Evolutionary conservation across 306 rosid species (phyloP).

Genomic region (Morella rubra): DNA sequence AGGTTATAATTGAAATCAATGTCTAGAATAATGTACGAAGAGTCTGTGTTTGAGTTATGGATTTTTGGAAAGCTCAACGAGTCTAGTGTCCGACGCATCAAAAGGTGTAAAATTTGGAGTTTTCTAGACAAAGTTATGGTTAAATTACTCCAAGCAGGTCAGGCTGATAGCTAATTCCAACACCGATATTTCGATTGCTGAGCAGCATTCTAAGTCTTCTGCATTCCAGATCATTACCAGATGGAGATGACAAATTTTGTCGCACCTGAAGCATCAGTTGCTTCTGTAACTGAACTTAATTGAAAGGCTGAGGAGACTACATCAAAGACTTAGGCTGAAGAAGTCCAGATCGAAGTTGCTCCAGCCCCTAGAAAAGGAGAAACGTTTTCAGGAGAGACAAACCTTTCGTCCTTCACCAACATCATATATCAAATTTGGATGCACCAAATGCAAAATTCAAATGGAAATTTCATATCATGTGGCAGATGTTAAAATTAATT

Average conservation of each 20-base stretch:
- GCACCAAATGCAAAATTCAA: background rate
- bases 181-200: constrained; percentile 42
- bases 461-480: constrained; percentile 1
- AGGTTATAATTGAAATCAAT: too few relatives aligned
- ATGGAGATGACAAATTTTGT: constrained; percentile 46
- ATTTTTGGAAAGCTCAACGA: too few relatives aligned
- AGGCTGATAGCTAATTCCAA: too few relatives aligned
- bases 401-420: background rate
- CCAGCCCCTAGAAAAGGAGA: constrained; percentile 54
- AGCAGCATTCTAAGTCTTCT: constrained; percentile 39
- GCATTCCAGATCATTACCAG: constrained; percentile 44
- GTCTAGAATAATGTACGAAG: too few relatives aligned
- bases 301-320: constrained; percentile 52
- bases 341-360: constrained; percentile 50
- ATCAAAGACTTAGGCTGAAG: constrained; percentile 47
- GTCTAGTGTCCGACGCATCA: too few relatives aligned
- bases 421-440: background rate
- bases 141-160: too few relatives aligned
- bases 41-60: too few relatives aligned
- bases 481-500: background rate
- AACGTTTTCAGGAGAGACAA: constrained; percentile 20
- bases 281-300: constrained; percentile 52
- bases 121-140: too few relatives aligned
- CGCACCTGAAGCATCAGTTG: constrained; percentile 58
- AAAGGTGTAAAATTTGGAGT: too few relatives aligned